These are phyloP conservation scores for Parmales sp. DNA, from an alignment of 108 stramenopile genomes.

Conservation along the genomic window DNA sequence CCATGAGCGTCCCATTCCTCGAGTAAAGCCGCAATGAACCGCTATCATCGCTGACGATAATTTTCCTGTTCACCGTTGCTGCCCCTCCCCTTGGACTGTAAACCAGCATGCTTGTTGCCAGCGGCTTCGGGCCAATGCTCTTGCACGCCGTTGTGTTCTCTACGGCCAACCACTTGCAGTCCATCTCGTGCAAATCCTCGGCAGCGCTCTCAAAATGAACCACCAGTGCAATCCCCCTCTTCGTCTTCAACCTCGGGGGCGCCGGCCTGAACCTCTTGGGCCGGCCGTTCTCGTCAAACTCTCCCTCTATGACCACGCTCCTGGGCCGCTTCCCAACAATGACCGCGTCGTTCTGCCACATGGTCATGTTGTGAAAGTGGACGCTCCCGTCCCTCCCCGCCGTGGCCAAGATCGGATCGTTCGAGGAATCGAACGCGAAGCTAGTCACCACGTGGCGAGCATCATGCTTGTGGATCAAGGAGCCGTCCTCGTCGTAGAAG, in stretches of 20 bases:
- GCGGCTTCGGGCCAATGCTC: too few species aligned
- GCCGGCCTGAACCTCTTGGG: not conserved
- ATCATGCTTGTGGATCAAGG: not conserved
- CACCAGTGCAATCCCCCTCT: not conserved
- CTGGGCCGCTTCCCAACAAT: not conserved
- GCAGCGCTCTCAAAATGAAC: not conserved
- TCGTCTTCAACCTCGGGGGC: not conserved
- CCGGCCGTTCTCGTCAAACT: not conserved
- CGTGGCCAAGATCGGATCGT: not conserved
- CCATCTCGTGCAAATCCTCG: too few species aligned
- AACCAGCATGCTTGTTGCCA: not conserved
- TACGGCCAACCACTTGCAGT: too few species aligned
- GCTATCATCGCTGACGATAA: not conserved
- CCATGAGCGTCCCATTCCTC: not conserved
- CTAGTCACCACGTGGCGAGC: not conserved
- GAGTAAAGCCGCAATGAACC: not conserved
- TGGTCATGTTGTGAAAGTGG: slow-evolving; percentile 6
- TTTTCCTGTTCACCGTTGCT: not conserved
- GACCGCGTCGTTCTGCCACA: not conserved
- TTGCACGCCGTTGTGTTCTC: too few species aligned
- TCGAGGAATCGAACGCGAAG: not conserved
- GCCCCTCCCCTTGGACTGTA: not conserved
- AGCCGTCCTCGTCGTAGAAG: not conserved
- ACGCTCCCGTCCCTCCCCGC: not conserved
- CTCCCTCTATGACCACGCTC: not conserved